Evolutionary conservation across 768 basidiomycete species (phyloP).

Genomic region (Goffeauzyma gilvescens): DNA sequence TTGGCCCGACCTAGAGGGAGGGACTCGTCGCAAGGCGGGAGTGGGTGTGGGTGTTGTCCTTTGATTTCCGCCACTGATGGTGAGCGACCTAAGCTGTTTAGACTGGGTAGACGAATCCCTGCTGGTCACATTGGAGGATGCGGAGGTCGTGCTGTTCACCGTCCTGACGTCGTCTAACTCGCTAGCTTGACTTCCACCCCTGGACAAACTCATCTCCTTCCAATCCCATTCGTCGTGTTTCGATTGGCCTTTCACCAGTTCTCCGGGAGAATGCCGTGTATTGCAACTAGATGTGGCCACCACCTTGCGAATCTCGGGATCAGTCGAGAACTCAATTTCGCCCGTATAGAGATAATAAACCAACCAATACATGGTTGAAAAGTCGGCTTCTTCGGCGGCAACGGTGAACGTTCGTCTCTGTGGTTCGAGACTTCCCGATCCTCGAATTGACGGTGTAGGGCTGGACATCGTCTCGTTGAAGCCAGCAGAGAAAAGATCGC

Average conservation of each 20-base stretch:
- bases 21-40: conserved; percentile 15
- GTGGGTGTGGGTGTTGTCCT: neutral
- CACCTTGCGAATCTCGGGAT: conserved; percentile 49
- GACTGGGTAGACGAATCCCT: neutral
- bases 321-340: conserved; percentile 49
- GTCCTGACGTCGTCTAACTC: no score
- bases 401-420: conserved; percentile 41
- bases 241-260: no score
- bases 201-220: no score
- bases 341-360: conserved; percentile 47
- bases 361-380: conserved; percentile 59
- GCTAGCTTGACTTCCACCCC: no score
- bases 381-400: conserved; percentile 49
- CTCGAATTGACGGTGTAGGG: conserved; percentile 10
- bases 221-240: no score
- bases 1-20: conserved; percentile 24
- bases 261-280: no score
- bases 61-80: neutral
- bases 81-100: neutral
- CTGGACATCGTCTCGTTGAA: conserved; percentile 43
- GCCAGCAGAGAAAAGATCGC: conserved; percentile 51
- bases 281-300: no score
- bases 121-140: neutral
- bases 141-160: no score
- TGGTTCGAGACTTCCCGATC: conserved; percentile 38